Evolutionary conservation across 2,329 filamentous ascomycete species (phyloP).

Genomic region (Coniosporium tulheliwenetii): DNA sequence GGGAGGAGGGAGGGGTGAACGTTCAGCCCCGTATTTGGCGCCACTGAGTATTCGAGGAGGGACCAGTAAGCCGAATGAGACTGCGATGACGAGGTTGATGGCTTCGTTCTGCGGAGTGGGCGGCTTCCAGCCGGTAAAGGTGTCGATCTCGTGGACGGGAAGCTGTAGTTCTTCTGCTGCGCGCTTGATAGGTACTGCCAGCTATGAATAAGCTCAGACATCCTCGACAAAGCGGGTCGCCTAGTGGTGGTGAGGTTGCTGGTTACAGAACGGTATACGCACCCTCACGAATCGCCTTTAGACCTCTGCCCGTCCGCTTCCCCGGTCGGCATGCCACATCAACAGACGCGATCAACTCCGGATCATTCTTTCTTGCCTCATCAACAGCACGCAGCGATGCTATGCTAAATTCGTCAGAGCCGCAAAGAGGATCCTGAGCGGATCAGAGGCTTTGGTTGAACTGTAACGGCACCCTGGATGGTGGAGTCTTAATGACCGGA

Average conservation of each 20-base stretch:
- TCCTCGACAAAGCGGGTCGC: neutral
- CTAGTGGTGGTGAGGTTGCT: slow-evolving; percentile 8
- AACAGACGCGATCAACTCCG: slow-evolving; percentile 51
- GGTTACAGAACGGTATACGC: slow-evolving; percentile 7
- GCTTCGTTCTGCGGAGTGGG: slow-evolving; percentile 28
- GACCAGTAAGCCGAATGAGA: slow-evolving; percentile 87
- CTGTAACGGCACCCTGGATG: neutral
- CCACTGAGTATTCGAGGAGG: slow-evolving; percentile 56
- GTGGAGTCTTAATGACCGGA: neutral
- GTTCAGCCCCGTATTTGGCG: slow-evolving; percentile 75
- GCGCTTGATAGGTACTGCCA: slow-evolving; percentile 54
- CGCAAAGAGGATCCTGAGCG: slow-evolving; percentile 84
- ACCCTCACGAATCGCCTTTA: slow-evolving; percentile 55
- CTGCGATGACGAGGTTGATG: slow-evolving; percentile 72
- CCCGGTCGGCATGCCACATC: slow-evolving; percentile 72
- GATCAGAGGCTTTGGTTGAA: slow-evolving; percentile 18
- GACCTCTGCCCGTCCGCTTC: slow-evolving; percentile 61
- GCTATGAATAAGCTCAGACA: slow-evolving; percentile 3
- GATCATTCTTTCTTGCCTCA: slow-evolving; percentile 11
- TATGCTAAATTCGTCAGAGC: slow-evolving; percentile 82
- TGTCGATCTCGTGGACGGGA: slow-evolving; percentile 58
- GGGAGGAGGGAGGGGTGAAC: slow-evolving; percentile 85
- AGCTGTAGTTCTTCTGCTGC: slow-evolving; percentile 49
- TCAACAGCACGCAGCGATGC: slow-evolving; percentile 57
- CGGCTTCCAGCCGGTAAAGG: slow-evolving; percentile 67